A percentile compares a stretch with the other conserved stretches of the same genome.
Conservation (phyloP, 2,329 filamentous ascomycete species). For the Hortaea werneckii region DNA sequence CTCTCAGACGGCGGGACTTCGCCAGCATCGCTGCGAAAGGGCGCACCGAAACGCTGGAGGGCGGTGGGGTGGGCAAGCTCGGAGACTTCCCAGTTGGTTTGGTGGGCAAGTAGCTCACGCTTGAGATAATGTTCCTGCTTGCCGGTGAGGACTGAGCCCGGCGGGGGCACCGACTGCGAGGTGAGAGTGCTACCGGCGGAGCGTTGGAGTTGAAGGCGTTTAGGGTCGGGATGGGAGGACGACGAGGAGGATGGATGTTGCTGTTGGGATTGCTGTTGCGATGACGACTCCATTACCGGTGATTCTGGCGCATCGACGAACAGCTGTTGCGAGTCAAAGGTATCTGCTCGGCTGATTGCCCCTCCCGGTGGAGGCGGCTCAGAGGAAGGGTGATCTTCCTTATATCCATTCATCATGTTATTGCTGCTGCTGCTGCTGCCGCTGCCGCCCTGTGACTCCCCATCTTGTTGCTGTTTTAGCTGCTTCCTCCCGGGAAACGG, state of each 20-base stretch:
- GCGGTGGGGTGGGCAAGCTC: slow-evolving; percentile 94
- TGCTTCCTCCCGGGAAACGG: too few species aligned
- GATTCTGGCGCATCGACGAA: slow-evolving; percentile 23
- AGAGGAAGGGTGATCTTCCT: too few species aligned
- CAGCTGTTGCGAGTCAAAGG: slow-evolving; percentile 15
- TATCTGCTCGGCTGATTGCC: slow-evolving; percentile 8
- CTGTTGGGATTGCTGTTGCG: slow-evolving; percentile 1
- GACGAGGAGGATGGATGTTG: background rate
- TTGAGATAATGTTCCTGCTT: slow-evolving; percentile 99
- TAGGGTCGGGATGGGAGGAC: background rate
- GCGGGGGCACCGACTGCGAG: slow-evolving; percentile 41
- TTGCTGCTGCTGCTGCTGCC: too few species aligned
- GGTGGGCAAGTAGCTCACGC: slow-evolving; percentile 81
- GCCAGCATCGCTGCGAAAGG: slow-evolving; percentile 84
- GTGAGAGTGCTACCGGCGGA: slow-evolving; percentile 13
- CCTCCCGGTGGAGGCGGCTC: background rate
- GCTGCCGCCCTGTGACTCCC: too few species aligned
- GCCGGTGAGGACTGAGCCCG: slow-evolving; percentile 63
- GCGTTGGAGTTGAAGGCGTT: slow-evolving; percentile 14
- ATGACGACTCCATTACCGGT: slow-evolving; percentile 1
- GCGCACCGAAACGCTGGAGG: slow-evolving; percentile 86
- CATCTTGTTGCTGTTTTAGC: too few species aligned
- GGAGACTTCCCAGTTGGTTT: slow-evolving; percentile 80
- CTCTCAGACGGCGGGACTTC: slow-evolving; percentile 91
- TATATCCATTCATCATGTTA: too few species aligned